Base-by-base conservation (phyloP, 1,284 basidiomycete species). In the Boletus albobrunnescens region DNA sequence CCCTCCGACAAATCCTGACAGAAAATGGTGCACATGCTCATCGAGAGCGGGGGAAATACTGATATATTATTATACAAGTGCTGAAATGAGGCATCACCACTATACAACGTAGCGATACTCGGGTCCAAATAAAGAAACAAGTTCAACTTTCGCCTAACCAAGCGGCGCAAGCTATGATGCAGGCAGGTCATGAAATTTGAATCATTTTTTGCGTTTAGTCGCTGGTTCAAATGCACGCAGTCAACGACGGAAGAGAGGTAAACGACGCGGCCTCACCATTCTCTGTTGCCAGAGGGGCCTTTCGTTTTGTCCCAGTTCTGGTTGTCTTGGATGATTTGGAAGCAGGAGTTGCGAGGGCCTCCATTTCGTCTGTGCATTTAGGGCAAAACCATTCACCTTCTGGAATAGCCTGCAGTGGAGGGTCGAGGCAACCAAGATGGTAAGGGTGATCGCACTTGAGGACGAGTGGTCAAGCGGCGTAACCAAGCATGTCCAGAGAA, bases 301-400 rank as follows among this genome's bases (percentile, higher is more conserved):
- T 64, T 45, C 56, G 54, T 53, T 61, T 67, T 23, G 52, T 54
- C 36, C 51, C 63, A n/a, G n/a, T n/a, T n/a, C n/a, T n/a, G n/a
- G n/a, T n/a, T n/a, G n/a, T 26, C 16, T 26, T 17, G 28, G 27
- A 39, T 20, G 44, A 1, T 37, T 57, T 53, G 23, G 50, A 36
- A 23, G 51, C 39, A 12, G 46, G 38, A 45, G 14, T 54, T 31
- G 56, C 58, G 13, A 65, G 61, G 32, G 60, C 60, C 54, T 14
- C 14, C 48, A 57, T 58, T 38, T 64, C 65, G 37, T 49, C 45
- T 6, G 44, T 50, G 38, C 91, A 94, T 41, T 76, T 72, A 0
- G 87, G 82, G 60, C 91, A 94, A 75, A 94, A 94, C 92, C 92
- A 95, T 65, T 94, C 90, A 30, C 89, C 94, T 19, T 91, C 88